Evolutionary conservation across 2,329 filamentous ascomycete species (phyloP), one percentile per base, ranked within the genome.

Genomic region (Cladophialophora yegresii): DNA sequence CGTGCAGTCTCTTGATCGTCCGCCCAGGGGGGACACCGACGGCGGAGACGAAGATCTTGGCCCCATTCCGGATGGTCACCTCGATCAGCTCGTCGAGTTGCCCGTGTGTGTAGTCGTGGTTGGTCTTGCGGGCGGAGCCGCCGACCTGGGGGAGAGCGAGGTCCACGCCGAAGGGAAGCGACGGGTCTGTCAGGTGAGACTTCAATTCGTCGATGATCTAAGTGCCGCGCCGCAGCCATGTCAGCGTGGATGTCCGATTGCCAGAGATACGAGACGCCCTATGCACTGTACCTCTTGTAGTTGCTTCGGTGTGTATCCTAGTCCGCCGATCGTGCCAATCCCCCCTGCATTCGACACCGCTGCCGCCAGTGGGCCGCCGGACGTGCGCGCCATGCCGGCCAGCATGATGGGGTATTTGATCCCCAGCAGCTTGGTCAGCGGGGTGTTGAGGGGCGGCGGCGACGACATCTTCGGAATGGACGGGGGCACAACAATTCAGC

Each of bases 31-130:
- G 93, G 23, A 97, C 89, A 8, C 93, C 93, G 0, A 97, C 92
- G 1, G 93, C 93, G 58, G 84, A 87, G 49, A 97, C 92, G 74
- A 98, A 97, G 55, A 97, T 79, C 74, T 83, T 86, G 7, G 93
- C 91, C n/a, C 91, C 89, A 70, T 90, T 89, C 71, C 88, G 86
- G 71, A 97, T 91, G 2, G 89, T 91, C 50, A 97, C 91, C 71
- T 92, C 89, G 69, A 97, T 89, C 36, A 97, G 83, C 76, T 96
- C 89, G 75, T 96, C 90, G 16, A 97, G 85, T 76, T 92, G 89
- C 49, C 93, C 93, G 70, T 89, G 84, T 0, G 93, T 97, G 81
- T 98, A 98, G 77, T 97, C 93, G 78, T 96, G 91, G 79, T 97
- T 98, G 3, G 93, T 97, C 77, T 90, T 90, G 69, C 93, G 87